These are phyloP conservation scores for Euphorbia corollata DNA, from an alignment of 441 rosid genomes.

Conservation along the genomic window DNA sequence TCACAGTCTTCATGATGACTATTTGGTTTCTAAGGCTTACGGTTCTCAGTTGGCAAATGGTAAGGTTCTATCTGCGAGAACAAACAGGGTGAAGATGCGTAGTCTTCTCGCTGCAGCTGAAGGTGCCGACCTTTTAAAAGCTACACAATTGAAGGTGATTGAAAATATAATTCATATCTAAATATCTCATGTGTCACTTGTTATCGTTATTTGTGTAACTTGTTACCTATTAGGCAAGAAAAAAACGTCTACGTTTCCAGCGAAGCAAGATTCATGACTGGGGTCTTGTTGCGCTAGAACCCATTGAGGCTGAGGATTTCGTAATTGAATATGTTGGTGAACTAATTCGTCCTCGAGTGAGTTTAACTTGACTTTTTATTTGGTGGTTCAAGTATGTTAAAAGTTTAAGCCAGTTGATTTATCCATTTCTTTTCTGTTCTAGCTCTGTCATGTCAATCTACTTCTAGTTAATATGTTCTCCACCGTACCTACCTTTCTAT, in stretches of 20 bases:
- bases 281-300: constrained; percentile 96
- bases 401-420: constrained; percentile 4
- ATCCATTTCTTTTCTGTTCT: neutral
- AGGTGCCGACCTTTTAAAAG: constrained; percentile 91
- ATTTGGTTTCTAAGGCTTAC: constrained; percentile 43
- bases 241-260: constrained; percentile 84
- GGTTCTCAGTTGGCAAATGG: constrained; percentile 38
- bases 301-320: constrained; percentile 98
- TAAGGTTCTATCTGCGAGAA: constrained; percentile 90
- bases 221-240: constrained; percentile 65
- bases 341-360: constrained; percentile 82
- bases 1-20: constrained; percentile 35
- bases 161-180: constrained; percentile 19
- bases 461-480: too few species aligned
- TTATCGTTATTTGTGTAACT: constrained; percentile 9
- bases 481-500: neutral
- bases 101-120: constrained; percentile 98
- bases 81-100: constrained; percentile 90
- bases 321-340: constrained; percentile 98
- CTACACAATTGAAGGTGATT: constrained; percentile 83
- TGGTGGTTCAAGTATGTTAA: constrained; percentile 18
- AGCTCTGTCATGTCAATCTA: neutral
- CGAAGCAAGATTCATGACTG: constrained; percentile 97
- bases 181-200: neutral
- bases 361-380: constrained; percentile 25